Evolutionary conservation across 2,329 filamentous ascomycete species (phyloP), one percentile per base, ranked within the genome.

Genomic region (Zelopaecilomyces penicillatus): DNA sequence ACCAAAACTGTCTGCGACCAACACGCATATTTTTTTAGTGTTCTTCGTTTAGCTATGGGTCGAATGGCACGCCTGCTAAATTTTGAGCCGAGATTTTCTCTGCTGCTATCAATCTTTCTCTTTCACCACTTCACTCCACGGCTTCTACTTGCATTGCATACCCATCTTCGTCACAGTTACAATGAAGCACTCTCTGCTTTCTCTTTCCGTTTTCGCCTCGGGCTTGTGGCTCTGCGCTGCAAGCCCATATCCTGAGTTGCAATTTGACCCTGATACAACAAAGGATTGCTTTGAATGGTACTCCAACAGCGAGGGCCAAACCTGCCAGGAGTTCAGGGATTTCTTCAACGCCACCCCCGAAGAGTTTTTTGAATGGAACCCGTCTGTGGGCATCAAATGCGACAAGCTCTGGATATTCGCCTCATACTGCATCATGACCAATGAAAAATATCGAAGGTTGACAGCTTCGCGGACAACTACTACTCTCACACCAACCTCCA

Each of bases 291-390:
- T 42, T 26, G 39, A 42, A n/a, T 46, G 40, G 44, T 42, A n/a
- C 29, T 34, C 42, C 35, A 42, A 46, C 27, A 28, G 9, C 44
- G 35, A 36, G 11, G 19, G 26, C 10, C 11, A 38, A 12, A 33
- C 39, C 8, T 46, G 44, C 44, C 12, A 46, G 12, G 10, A 32
- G 19, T 27, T 42, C 34, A 7, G 44, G 9, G 8, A 8, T 11
- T n/a, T 46, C 34, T 46, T 46, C 39, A 30, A 30, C 19, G 34
- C 42, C 39, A 19, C 44, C 12, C 39, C 39, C 7, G 44, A 44
- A 28, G 41, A 49, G 4, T 49, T 49, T 19, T 30, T 37, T 28
- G 28, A 34, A 40, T 49, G 44, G 44, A 49, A 49, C 29, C 47
- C 47, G 19, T 46, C 47, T 35, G 41, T 46, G 37, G 38, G 44